Percentiles rank a stretch among this genome's conserved stretches.
Conservation (phyloP, 192 early-diverging fungal species). For the Backusella tuberculispora region DNA sequence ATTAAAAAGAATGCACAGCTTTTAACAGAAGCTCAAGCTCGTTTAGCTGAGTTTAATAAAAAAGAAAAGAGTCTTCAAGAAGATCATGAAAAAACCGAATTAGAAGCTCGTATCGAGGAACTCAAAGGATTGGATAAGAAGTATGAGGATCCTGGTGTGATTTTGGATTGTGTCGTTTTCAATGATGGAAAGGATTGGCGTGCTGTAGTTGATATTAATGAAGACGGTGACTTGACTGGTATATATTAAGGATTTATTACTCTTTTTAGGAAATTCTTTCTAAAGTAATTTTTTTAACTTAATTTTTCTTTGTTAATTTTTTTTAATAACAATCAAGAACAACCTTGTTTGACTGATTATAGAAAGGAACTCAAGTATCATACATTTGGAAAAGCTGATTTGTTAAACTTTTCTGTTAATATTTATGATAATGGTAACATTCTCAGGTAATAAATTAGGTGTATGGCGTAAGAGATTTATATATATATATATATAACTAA, state of each 20-base stretch:
- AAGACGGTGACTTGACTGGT: slow-evolving; percentile 75
- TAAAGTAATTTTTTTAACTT: not conserved
- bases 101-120: slow-evolving; percentile 65
- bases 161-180: slow-evolving; percentile 85
- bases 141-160: slow-evolving; percentile 79
- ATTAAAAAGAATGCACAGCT: slow-evolving; percentile 50
- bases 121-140: slow-evolving; percentile 60
- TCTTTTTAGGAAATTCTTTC: slow-evolving; percentile 10
- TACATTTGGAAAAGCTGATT: slow-evolving; percentile 74
- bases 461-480: not conserved
- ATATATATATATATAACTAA: not conserved
- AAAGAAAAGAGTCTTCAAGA: slow-evolving; percentile 34
- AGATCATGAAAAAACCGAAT: slow-evolving; percentile 55
- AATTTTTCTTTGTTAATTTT: slow-evolving; percentile 2
- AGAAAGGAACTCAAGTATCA: slow-evolving; percentile 70
- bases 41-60: slow-evolving; percentile 51
- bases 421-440: slow-evolving; percentile 85
- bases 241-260: slow-evolving; percentile 1
- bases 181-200: slow-evolving; percentile 90
- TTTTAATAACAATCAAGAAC: slow-evolving; percentile 29
- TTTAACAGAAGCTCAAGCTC: slow-evolving; percentile 47
- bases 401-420: slow-evolving; percentile 90
- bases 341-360: slow-evolving; percentile 74
- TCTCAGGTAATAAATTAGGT: slow-evolving; percentile 49
- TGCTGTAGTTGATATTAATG: slow-evolving; percentile 77